A percentile compares a stretch with the other conserved stretches of the same genome.
Conservation (phyloP, 108 stramenopile genomes). For the Mediolabrus comicus region DNA sequence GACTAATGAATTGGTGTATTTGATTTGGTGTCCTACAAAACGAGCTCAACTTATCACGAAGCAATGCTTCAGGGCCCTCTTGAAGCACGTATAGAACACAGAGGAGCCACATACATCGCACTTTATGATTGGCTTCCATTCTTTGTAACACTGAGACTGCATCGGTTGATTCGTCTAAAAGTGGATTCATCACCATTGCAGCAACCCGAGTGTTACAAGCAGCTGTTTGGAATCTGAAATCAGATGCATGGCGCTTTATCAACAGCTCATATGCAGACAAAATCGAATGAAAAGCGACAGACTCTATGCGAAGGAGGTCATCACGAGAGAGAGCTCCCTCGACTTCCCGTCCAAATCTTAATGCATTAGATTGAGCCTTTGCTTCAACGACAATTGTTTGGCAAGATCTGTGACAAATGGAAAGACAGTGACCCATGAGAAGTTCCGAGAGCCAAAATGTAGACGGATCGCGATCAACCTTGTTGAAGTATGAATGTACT, state of each 20-base stretch:
- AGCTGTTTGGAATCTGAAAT: conserved; percentile 70
- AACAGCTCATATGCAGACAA: conserved; percentile 69
- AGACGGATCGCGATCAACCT: conserved; percentile 52
- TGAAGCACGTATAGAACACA: conserved; percentile 78
- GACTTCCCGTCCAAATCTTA: conserved; percentile 26
- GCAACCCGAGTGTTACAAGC: conserved; percentile 65
- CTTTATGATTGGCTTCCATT: conserved; percentile 78
- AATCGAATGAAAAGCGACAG: conserved; percentile 76
- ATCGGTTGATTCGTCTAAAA: conserved; percentile 57
- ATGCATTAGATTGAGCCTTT: conserved; percentile 45
- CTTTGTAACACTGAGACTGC: conserved; percentile 63
- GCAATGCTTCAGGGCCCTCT: conserved; percentile 80
- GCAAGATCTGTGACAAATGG: conserved; percentile 71
- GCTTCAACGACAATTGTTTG: conserved; percentile 71
- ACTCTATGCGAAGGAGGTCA: conserved; percentile 75
- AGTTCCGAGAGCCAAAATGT: conserved; percentile 77
- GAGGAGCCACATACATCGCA: conserved; percentile 72
- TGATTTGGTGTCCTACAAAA: conserved; percentile 49
- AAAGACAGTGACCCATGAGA: conserved; percentile 67
- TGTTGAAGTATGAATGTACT: conserved; percentile 5
- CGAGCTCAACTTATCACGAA: conserved; percentile 53
- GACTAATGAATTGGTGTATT: conserved; percentile 66
- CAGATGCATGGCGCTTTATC: conserved; percentile 80
- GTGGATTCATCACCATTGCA: conserved; percentile 51
- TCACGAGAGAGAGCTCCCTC: conserved; percentile 44